phyloP scores from a whole-genome alignment of 2,329 filamentous ascomycete species.

The Helicocarpus griseus region DNA sequence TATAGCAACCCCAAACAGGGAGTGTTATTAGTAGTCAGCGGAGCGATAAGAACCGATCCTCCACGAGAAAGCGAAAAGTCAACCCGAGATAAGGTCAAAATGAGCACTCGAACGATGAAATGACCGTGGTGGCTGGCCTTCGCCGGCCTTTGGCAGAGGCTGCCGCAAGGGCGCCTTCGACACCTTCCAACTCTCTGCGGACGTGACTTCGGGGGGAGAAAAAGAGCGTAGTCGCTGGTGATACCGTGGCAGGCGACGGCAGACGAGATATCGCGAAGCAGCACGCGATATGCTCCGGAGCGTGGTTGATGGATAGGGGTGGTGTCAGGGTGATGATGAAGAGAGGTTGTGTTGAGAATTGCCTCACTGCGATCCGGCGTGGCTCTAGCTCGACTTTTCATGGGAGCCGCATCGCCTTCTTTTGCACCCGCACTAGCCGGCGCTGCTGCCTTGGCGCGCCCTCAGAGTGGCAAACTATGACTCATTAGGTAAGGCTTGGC shows the following conservation, averaged over 20 bases:
- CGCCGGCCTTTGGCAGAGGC: constrained; percentile 39
- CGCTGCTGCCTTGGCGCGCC: not conserved
- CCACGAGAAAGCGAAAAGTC: not conserved
- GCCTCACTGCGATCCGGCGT: constrained; percentile 31
- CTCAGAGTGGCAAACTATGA: not conserved
- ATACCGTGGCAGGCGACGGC: constrained; percentile 18
- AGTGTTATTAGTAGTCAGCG: not conserved
- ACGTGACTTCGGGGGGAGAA: constrained; percentile 18
- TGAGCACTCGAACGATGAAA: constrained; percentile 21
- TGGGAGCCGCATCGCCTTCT: constrained; percentile 10
- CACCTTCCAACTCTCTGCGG: constrained; percentile 29
- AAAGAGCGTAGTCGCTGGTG: constrained; percentile 18
- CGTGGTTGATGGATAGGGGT: constrained; percentile 23
- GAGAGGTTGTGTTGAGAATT: constrained; percentile 31
- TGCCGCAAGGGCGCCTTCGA: constrained; percentile 39
- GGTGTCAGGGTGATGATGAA: constrained; percentile 32
- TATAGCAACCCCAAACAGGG: not conserved
- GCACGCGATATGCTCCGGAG: constrained; percentile 31
- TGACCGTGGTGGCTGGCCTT: constrained; percentile 28
- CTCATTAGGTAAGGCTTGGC: not conserved
- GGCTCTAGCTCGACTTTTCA: constrained; percentile 30
- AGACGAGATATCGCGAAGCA: constrained; percentile 32
- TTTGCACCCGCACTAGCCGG: not conserved
- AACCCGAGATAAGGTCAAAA: constrained; percentile 1
- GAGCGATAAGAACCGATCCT: not conserved